These are phyloP conservation scores for Flaveria floridana DNA, from an alignment of 140 eudicot species.

Conservation along the genomic window DNA sequence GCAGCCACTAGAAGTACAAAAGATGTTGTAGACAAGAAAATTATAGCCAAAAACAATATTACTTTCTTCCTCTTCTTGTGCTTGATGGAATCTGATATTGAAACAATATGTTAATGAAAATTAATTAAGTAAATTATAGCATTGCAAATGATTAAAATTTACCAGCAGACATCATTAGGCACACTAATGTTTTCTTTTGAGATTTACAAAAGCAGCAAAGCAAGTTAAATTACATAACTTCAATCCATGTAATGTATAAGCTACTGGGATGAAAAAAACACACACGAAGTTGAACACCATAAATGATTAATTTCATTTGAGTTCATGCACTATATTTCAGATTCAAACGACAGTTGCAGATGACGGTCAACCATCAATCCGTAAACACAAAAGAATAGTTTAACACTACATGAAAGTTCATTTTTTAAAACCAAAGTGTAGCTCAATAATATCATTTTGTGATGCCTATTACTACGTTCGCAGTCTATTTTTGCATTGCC, in stretches of 20 bases:
- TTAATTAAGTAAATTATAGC: background rate
- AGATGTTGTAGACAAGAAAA: constrained; percentile 33
- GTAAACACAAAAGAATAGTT: background rate
- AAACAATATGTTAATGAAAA: background rate
- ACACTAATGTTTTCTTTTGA: background rate
- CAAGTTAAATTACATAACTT: background rate
- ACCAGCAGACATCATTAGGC: constrained; percentile 7
- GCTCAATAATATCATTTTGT: background rate
- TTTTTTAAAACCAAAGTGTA: background rate
- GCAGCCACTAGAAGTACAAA: constrained; percentile 22
- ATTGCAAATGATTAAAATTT: background rate
- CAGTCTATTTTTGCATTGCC: background rate
- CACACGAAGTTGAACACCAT: background rate
- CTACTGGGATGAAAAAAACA: background rate
- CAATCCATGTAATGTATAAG: background rate
- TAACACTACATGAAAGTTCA: background rate
- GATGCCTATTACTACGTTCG: background rate
- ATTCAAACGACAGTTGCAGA: background rate
- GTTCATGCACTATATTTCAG: background rate
- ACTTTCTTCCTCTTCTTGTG: constrained; percentile 39
- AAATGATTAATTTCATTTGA: background rate
- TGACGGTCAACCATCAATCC: background rate
- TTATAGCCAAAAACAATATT: background rate
- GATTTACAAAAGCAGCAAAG: background rate
- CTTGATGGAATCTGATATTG: constrained; percentile 36